Evolutionary conservation across 139 green algal genomes (phyloP).

Genomic region (Coccomyxa sp.): DNA sequence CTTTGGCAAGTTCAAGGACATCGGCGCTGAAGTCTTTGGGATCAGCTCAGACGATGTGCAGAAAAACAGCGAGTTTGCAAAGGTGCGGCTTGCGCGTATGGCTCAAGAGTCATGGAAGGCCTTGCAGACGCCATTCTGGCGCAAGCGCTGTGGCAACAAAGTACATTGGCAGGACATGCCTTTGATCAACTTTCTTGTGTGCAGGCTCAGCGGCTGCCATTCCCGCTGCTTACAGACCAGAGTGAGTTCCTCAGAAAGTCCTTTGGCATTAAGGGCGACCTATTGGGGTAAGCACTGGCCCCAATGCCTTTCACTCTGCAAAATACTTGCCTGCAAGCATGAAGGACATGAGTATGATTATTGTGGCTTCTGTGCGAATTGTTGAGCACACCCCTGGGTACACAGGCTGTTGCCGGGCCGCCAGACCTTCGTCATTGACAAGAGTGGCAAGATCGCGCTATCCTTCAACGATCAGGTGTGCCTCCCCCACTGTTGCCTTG

Average conservation of each 20-base stretch:
- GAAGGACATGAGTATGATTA: too few species aligned
- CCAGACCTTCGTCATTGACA: constrained; percentile 23
- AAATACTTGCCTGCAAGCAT: too few species aligned
- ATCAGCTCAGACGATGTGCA: constrained; percentile 14
- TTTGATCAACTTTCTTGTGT: too few species aligned
- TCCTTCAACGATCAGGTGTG: constrained; percentile 56
- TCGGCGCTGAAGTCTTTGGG: constrained; percentile 14
- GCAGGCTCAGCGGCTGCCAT: constrained; percentile 9
- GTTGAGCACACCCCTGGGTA: too few species aligned
- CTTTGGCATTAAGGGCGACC: constrained; percentile 42
- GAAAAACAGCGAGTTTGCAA: constrained; percentile 18
- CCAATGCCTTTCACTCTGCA: too few species aligned
- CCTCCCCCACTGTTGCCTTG: background rate
- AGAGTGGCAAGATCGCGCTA: constrained; percentile 42
- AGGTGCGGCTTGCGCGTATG: too few species aligned
- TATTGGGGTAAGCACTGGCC: too few species aligned
- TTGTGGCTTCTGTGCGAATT: too few species aligned
- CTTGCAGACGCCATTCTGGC: too few species aligned
- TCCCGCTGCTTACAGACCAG: constrained; percentile 19
- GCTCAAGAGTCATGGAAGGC: too few species aligned
- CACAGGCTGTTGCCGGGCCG: constrained; percentile 58
- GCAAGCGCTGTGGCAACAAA: too few species aligned
- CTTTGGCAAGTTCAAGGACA: constrained; percentile 39
- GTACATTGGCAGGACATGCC: too few species aligned
- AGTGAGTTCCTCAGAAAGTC: constrained; percentile 24